Base-by-base conservation (phyloP, 106 monocot species). In the Dendrobium catenatum region DNA sequence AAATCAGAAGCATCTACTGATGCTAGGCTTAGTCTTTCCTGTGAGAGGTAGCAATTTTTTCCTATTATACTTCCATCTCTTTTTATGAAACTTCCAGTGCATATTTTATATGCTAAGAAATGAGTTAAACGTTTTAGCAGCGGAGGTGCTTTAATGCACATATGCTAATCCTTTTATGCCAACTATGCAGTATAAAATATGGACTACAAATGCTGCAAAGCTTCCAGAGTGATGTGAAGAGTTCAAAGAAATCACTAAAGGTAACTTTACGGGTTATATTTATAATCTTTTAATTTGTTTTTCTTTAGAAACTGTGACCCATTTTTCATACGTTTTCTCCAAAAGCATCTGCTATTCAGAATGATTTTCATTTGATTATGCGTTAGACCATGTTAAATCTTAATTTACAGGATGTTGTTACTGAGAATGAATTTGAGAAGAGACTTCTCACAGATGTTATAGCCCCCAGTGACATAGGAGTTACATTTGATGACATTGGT, bases 401-500 rank as follows among this genome's bases (percentile, higher is more conserved):
- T 81, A 29, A 70, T 42, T 88, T 44, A 43, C 80, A 99, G 98
- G 98, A 99, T 86, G 95, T 99, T 46, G 91, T 80, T 20, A 99
- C 98, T 48, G 98, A 99, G 77, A 99, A 99, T 84, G 98, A 99
- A 86, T 99, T 99, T 85, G 98, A 99, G 82, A 99, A 99, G 79
- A 82, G 93, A 79, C 95, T 99, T 81, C 87, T 99, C 17, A 80
- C 85, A 75, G 98, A 99, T 87, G 98, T 99, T 47, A 99, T 99
- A 78, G 95, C 98, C 31, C 90, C 98, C 22, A 88, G 85, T 87
- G 98, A 99, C 77, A 99, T 99, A 77, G 98, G 98, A 73, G 98
- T 99, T 73, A 99, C 88, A 61, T 99, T 99, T 88, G 93, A 91
- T 46, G 98, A 99, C 56, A 99, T 99, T 83, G 98, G 98, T 55